These are phyloP conservation scores for Diaporthe sp. DNA, from an alignment of 2,329 filamentous ascomycete species.

Conservation along the genomic window DNA sequence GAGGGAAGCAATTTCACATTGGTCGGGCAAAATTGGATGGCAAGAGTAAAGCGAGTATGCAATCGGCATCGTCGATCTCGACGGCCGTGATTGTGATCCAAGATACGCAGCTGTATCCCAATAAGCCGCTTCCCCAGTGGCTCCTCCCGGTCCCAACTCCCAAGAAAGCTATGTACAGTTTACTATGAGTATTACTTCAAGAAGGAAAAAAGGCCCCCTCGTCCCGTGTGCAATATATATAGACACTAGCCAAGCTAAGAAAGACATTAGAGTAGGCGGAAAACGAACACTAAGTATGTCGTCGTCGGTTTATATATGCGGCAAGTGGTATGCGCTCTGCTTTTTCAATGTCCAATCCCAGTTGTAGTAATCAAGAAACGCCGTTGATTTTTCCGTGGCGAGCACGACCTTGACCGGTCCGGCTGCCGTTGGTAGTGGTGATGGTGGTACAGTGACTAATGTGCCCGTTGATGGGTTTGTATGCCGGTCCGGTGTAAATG, in stretches of 20 bases:
- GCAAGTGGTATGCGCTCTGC: conserved; percentile 27
- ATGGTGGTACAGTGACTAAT: conserved; percentile 26
- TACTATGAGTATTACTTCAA: conserved; percentile 32
- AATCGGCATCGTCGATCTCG: conserved; percentile 19
- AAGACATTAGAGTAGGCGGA: conserved; percentile 33
- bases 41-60: background rate
- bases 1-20: background rate
- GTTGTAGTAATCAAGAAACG: conserved; percentile 33
- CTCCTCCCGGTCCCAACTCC: conserved; percentile 16
- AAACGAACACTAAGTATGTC: conserved; percentile 13
- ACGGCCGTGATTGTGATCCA: conserved; percentile 35
- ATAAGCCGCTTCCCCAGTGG: conserved; percentile 8
- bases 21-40: background rate
- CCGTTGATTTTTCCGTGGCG: conserved; percentile 28
- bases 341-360: conserved; percentile 36
- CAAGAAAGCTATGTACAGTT: conserved; percentile 22
- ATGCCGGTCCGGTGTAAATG: conserved; percentile 38
- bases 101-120: conserved; percentile 31
- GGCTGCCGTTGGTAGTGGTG: conserved; percentile 24
- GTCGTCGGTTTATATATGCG: conserved; percentile 33
- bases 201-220: background rate
- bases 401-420: background rate
- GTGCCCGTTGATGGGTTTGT: background rate
- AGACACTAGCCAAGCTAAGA: conserved; percentile 34
- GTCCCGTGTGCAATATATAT: conserved; percentile 24